Evolutionary conservation across 805 yeast species (phyloP).

Genomic region (Barnettozyma siamensis): DNA sequence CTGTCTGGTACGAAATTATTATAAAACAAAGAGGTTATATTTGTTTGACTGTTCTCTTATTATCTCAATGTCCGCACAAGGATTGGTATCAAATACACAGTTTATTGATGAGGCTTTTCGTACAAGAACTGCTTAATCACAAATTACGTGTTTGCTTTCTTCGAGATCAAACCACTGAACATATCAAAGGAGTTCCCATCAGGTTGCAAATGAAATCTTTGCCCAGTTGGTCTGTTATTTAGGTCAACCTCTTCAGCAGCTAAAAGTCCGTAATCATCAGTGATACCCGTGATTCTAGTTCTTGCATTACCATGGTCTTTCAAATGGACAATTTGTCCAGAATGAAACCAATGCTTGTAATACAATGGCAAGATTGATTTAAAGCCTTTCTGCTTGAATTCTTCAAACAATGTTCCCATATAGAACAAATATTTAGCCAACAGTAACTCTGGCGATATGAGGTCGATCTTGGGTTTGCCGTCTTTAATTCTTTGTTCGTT

Average conservation of each 20-base stretch:
- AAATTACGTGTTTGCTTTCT: conserved; percentile 30
- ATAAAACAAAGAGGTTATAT: neutral
- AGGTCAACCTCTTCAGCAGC: conserved; percentile 62
- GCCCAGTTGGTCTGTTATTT: conserved; percentile 44
- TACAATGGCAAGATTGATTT: conserved; percentile 60
- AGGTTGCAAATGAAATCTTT: conserved; percentile 72
- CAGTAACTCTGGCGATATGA: conserved; percentile 38
- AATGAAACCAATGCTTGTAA: conserved; percentile 84
- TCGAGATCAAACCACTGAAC: conserved; percentile 79
- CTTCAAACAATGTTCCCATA: conserved; percentile 56
- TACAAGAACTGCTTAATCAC: no score
- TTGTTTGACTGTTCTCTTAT: no score
- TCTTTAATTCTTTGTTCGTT: conserved; percentile 43
- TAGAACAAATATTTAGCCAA: conserved; percentile 63
- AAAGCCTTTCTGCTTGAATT: conserved; percentile 63
- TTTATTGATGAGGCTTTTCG: no score
- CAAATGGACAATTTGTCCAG: conserved; percentile 66
- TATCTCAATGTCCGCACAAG: no score
- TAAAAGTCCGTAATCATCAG: conserved; percentile 78
- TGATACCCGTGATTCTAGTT: conserved; percentile 75
- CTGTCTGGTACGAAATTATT: neutral
- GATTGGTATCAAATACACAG: no score
- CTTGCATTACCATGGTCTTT: conserved; percentile 43
- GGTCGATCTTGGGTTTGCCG: conserved; percentile 29
- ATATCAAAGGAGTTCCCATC: conserved; percentile 98